Base-by-base conservation (phyloP, 2,329 filamentous ascomycete genomes). In the Fusarium sp. region DNA sequence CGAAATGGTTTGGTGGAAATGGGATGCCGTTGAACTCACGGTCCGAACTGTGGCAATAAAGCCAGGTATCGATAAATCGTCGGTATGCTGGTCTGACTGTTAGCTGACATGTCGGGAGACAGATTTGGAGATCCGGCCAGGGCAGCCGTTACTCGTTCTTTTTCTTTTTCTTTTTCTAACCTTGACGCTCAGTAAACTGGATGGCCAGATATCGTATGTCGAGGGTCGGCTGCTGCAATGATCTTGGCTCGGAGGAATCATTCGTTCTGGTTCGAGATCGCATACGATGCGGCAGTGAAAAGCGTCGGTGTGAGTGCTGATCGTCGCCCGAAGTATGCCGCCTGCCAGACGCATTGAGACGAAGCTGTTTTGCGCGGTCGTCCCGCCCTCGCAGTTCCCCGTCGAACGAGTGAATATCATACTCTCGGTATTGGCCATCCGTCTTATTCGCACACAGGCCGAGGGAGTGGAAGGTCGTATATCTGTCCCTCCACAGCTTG, bases 401-500 rank as follows among this genome's bases (percentile, higher is more conserved):
- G 28, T 87, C 86, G 62, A 88, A 88, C 31, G 82, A 79, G 63
- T 84, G 82, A 15, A 87, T 80, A 38, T 83, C 79, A 67, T 86
- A 88, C 72, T 87, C 86, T 53, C 83, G 85, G 71, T 86, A 86
- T 22, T 81, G 81, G 11, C 84, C 80, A 53, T 86, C 83, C 13
- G 79, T 80, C 58, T 84, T 84, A 70, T 86, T 86, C 36, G 86
- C 86, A 61, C 85, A 83, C 24, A 88, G 78, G 14, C 84, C 85
- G 36, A 88, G 67, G 31, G 83, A 86, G 74, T 88, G 85, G 47
- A 82, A 84, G 7, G 83, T 83, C 18, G 84, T 85, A 61, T 86
- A 83, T 51, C 83, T 81, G 71, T 88, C 86, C 59, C 82, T 82
- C 86, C 86, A 88, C 31, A 88, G 78, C 78, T 88, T 88, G 69